Base-by-base conservation (phyloP, 805 yeast genomes). In the Yarrowia alimentaria region DNA sequence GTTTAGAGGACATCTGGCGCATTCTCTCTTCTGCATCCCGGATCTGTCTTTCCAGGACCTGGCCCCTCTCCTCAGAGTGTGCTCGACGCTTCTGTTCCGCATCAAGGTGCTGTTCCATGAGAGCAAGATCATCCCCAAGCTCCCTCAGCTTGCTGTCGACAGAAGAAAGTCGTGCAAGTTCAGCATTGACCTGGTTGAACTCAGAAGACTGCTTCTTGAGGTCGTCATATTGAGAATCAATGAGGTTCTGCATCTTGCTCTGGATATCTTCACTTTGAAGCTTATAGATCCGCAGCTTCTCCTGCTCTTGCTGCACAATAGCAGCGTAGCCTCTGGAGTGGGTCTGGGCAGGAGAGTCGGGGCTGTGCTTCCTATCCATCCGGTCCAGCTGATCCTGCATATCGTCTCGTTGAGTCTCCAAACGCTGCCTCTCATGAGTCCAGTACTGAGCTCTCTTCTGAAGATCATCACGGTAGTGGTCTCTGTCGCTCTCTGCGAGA, bases 81-180 rank as follows among this genome's bases (percentile, higher is more conserved):
- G 25, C 19, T 10, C 47, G 47, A 1, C 47, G 33, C 13, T 28
- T 40, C 33, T 40, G 47, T 21, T 40, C 47, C 9, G 47, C 33
- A 24, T 40, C 33, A 33, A 40, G 25, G 19, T 40, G 47, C 25
- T 40, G 47, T 33, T 40, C 47, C 47, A 40, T 40, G 26, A 40
- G 47, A 11, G n/a, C 2, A n/a, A 40, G 26, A 21, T 28, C 28
- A 29, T 14, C 28, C 25, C 33, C 28, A 32, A 40, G 17, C 47
- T 40, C 47, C 22, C 19, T 18, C n/a, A 40, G 33, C 33, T 40
- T 40, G 19, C 28, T 40, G 33, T 40, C 47, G 10, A 40, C 47
- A 9, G 47, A 32, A 5, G 25, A 24, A 14, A 40, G 24, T 1
- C 47, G 47, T 1, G 47, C 47, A 28, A 40, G 26, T 28, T 40